Percentiles rank a stretch among this genome's conserved stretches.
Conservation (phyloP, 1,284 basidiomycete species). For the Sanghuangporus baumii region DNA sequence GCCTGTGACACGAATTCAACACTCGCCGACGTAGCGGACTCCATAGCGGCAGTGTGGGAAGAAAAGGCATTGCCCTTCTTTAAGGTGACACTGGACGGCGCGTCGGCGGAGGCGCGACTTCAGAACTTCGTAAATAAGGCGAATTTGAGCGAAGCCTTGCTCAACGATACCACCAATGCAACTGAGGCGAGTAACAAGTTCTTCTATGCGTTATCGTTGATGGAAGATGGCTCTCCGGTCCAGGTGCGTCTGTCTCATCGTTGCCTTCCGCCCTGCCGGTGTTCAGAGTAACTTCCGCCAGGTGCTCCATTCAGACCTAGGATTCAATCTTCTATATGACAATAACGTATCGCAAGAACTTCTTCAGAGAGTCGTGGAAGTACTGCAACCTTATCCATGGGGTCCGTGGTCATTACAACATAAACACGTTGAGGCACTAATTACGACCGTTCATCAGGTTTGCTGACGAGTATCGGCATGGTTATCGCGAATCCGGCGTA, state of each 20-base stretch:
- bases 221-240: conserved; percentile 27
- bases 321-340: conserved; percentile 35
- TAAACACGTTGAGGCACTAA: neutral
- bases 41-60: conserved; percentile 36
- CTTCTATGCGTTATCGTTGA: conserved; percentile 33
- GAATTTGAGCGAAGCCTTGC: conserved; percentile 30
- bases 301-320: conserved; percentile 35
- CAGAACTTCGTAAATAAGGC: conserved; percentile 34
- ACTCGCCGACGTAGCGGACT: conserved; percentile 28
- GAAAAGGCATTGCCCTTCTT: conserved; percentile 35
- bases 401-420: conserved; percentile 21
- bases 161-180: conserved; percentile 20
- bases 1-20: conserved; percentile 20
- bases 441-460: conserved; percentile 22
- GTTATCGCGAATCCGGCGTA: conserved; percentile 39
- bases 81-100: conserved; percentile 31
- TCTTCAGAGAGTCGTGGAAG: conserved; percentile 32
- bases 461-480: conserved; percentile 40
- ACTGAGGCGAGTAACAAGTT: conserved; percentile 3
- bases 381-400: conserved; percentile 37
- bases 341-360: conserved; percentile 28
- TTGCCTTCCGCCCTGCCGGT: neutral
- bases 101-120: conserved; percentile 30
- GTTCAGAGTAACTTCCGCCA: neutral
- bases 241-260: conserved; percentile 23